Evolutionary conservation across 345 rosid species (phyloP).

Genomic region (Eucalyptus guilfoylei): DNA sequence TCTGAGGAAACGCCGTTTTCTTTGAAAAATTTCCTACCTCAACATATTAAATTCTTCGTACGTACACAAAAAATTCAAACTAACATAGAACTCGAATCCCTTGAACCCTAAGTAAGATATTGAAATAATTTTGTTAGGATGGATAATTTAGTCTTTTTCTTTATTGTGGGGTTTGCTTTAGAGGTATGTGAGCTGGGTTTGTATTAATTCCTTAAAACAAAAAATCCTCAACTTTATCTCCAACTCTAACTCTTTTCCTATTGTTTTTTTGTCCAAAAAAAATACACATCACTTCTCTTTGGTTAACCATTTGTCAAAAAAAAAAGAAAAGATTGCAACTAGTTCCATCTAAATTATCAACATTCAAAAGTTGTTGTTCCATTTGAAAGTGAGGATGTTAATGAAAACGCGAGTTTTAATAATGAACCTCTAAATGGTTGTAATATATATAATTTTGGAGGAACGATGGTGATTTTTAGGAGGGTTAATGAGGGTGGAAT

Average conservation of each 20-base stretch:
- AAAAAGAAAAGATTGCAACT: not conserved
- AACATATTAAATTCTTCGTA: not conserved
- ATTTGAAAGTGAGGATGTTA: not conserved
- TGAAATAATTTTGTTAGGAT: not conserved
- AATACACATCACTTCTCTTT: not conserved
- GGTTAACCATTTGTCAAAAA: accelerated
- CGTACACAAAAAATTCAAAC: not conserved
- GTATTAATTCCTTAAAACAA: not conserved
- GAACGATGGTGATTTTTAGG: not conserved
- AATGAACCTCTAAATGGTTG: not conserved
- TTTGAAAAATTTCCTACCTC: not conserved
- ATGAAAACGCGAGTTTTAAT: not conserved
- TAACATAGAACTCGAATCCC: not conserved
- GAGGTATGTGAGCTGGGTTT: not conserved
- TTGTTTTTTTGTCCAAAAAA: not conserved
- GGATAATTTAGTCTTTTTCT: not conserved
- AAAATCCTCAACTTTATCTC: not conserved
- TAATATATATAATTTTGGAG: not conserved
- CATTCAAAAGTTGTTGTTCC: not conserved
- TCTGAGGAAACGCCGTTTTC: not conserved
- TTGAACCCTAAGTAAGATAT: not conserved
- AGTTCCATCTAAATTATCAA: not conserved
- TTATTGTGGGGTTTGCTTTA: not conserved
- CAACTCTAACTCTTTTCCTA: not conserved
- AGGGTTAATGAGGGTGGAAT: not conserved